Base-by-base conservation (phyloP, 495 filamentous ascomycete species). In the Aspergillus sparsus region DNA sequence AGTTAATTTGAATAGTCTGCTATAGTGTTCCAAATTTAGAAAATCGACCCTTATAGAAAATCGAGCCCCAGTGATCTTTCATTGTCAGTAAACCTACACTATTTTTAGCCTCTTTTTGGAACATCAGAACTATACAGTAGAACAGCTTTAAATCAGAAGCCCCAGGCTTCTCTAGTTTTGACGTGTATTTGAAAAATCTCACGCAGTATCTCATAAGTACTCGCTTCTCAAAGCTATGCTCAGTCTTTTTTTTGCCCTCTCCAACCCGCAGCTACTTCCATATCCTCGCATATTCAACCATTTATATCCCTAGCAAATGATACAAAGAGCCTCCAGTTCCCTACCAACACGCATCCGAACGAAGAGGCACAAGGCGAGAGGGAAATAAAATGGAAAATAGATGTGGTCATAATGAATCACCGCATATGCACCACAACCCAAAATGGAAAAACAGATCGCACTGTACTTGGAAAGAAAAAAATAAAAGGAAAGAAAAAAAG, bases 141-240 rank as follows among this genome's bases (percentile, higher is more conserved):
- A 47, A 56, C 36, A 42, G 13, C 35, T 49, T 60, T 44, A 18
- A 54, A 51, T 36, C 13, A 39, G 50, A 60, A 60, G 58, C 58
- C 58, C 57, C 58, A 54, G 49, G 58, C 58, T 53, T 53, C 50
- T 35, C 34, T 37, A 33, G n/a, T 46, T 13, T 9, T 3, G 36
- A 50, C 5, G n/a, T 31, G 36, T 58, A 37, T 21, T 42, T 18
- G 18, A n/a, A 47, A 36, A 42, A 35, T 21, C 36, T 36, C 55
- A 21, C 46, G 13, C 16, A 15, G 39, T 42, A 34, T 44, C 34
- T 37, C 46, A 35, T 49, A 32, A 60, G 21, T 13, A 35, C 31
- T 54, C 32, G 50, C 58, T 60, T 49, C n/a, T 32, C 57, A 37
- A 47, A 53, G 49, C 31, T 60, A 49, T 49, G n/a, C 35, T 54